phyloP scores from a whole-genome alignment of 805 yeast genomes.

The Grigorovia transvaalensis region DNA sequence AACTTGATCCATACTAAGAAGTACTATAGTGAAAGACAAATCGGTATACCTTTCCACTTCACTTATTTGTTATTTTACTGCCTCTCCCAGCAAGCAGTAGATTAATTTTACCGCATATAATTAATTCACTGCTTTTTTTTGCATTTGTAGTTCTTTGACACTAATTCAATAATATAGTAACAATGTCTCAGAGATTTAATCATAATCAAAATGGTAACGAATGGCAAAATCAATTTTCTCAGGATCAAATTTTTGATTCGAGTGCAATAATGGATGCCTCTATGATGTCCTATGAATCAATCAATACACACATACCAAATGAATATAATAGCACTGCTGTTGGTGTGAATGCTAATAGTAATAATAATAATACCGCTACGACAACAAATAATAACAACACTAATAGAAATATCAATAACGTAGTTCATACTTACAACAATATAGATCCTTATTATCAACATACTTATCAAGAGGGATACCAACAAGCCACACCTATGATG shows the following conservation, averaged over 20 bases:
- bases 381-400: too few species aligned
- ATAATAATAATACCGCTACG: not conserved
- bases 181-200: not conserved
- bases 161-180: too few species aligned
- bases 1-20: too few species aligned
- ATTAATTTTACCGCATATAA: too few species aligned
- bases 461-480: not conserved
- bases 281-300: not conserved
- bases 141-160: too few species aligned
- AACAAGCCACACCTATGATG: conserved; percentile 26
- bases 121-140: too few species aligned
- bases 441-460: conserved; percentile 1
- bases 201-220: not conserved
- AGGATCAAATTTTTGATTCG: not conserved
- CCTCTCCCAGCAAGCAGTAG: too few species aligned
- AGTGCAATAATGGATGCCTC: not conserved
- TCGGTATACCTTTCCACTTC: too few species aligned
- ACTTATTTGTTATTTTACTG: too few species aligned
- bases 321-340: not conserved
- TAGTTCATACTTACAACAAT: not conserved
- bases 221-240: not conserved
- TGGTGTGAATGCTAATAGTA: not conserved
- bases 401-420: not conserved
- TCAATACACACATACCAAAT: not conserved
- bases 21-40: too few species aligned